A percentile compares a stretch with the other conserved stretches of the same genome.
These are phyloP conservation scores for Leccinum obscurum DNA, from an alignment of 768 basidiomycete species.

Conservation along the genomic window DNA sequence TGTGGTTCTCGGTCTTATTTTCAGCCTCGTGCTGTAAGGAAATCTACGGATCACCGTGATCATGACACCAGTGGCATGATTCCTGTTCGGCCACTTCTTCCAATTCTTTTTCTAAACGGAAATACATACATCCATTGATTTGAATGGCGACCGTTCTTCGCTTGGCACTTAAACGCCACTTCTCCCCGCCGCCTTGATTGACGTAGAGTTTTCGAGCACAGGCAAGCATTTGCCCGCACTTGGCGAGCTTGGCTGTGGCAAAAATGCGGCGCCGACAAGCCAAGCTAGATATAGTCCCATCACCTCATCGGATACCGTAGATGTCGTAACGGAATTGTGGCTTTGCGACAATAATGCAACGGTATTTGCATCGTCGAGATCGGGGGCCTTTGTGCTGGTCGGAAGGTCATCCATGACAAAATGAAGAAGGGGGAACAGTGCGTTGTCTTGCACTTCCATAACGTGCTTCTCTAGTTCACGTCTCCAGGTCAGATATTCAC, in stretches of 20 bases:
- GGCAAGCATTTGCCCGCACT: conserved; percentile 50
- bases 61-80: neutral
- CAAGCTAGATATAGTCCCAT: conserved; percentile 92
- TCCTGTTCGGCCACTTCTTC: neutral
- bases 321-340: conserved; percentile 36
- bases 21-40: neutral
- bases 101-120: neutral
- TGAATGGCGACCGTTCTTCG: neutral
- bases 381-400: conserved; percentile 92
- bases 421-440: conserved; percentile 94
- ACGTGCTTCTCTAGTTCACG: conserved; percentile 93
- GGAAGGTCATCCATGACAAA: conserved; percentile 97
- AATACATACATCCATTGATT: neutral
- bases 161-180: conserved; percentile 37
- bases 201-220: conserved; percentile 36
- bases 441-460: conserved; percentile 92
- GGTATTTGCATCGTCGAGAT: conserved; percentile 86
- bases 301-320: conserved; percentile 71
- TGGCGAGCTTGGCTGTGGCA: conserved; percentile 52
- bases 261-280: conserved; percentile 84
- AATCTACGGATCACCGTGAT: neutral
- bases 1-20: neutral
- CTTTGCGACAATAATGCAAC: conserved; percentile 51
- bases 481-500: conserved; percentile 93
- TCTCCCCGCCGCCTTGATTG: conserved; percentile 66